Percentiles rank a stretch among this genome's conserved stretches.
Evolutionary conservation across 176 grass and related monocot genomes (phyloP).

Genomic region (Eleusine indica): DNA sequence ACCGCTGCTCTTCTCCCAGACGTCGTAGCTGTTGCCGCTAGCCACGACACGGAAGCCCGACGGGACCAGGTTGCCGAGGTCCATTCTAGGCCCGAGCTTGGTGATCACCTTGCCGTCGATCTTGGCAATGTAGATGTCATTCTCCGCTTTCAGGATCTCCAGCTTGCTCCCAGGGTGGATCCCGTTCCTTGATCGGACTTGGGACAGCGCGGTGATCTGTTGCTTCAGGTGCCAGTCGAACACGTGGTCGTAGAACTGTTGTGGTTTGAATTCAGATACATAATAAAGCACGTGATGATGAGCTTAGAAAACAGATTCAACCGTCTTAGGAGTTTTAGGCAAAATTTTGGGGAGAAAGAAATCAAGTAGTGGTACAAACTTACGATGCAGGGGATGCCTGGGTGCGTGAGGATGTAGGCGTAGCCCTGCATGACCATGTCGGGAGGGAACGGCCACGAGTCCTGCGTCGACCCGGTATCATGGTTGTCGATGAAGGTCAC

Average conservation of each 20-base stretch:
- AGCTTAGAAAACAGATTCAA: too few species aligned
- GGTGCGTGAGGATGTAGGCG: constrained; percentile 80
- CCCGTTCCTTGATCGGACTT: constrained; percentile 50
- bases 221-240: constrained; percentile 79
- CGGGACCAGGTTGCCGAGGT: constrained; percentile 66
- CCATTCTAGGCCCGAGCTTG: constrained; percentile 61
- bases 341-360: too few species aligned
- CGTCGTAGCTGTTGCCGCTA: constrained; percentile 65
- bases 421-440: constrained; percentile 89
- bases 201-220: constrained; percentile 48
- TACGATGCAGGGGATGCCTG: constrained; percentile 80
- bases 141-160: constrained; percentile 53
- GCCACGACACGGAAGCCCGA: constrained; percentile 52
- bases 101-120: constrained; percentile 68
- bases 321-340: too few species aligned
- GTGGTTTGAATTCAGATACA: too few species aligned
- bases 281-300: not conserved
- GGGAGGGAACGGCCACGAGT: constrained; percentile 53
- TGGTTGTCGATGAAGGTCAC: constrained; percentile 88
- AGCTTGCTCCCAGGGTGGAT: constrained; percentile 60
- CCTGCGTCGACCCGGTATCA: constrained; percentile 81
- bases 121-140: constrained; percentile 61
- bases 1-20: constrained; percentile 63
- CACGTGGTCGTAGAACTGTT: constrained; percentile 76
- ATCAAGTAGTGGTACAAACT: not conserved